A percentile compares a stretch with the other conserved stretches of the same genome.
Evolutionary conservation across 2,329 filamentous ascomycete species (phyloP).

Genomic region (Fulvia fulva): DNA sequence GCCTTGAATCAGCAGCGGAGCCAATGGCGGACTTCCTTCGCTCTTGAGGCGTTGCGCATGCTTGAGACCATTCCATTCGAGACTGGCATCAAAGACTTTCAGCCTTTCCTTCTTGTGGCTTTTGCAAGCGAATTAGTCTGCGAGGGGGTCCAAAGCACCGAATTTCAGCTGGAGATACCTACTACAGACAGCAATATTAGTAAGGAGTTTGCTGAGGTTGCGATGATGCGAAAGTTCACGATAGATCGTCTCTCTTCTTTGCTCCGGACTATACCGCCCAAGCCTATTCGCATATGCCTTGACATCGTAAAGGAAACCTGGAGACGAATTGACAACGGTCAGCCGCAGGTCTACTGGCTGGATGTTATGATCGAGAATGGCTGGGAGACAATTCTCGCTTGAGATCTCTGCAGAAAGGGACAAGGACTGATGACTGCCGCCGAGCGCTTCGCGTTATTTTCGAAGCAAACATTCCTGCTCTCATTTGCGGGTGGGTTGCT

Average conservation of each 20-base stretch:
- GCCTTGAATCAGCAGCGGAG: neutral
- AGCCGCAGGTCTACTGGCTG: constrained; percentile 51
- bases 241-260: constrained; percentile 16
- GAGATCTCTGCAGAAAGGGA: neutral
- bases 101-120: constrained; percentile 53
- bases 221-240: constrained; percentile 20
- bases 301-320: constrained; percentile 52
- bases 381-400: constrained; percentile 55
- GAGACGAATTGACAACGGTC: constrained; percentile 48
- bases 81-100: constrained; percentile 52
- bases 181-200: constrained; percentile 5
- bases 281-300: constrained; percentile 50
- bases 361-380: constrained; percentile 57
- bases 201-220: constrained; percentile 14
- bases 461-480: no score
- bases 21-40: constrained; percentile 51
- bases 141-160: constrained; percentile 1
- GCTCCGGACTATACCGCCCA: constrained; percentile 42
- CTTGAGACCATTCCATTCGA: constrained; percentile 50
- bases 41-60: constrained; percentile 49
- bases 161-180: neutral
- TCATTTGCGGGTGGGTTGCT: no score
- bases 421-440: neutral
- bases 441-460: no score
- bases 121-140: constrained; percentile 19